Conservation (phyloP, 257 asterid genomes). For the Ophiorrhiza pumila region DNA sequence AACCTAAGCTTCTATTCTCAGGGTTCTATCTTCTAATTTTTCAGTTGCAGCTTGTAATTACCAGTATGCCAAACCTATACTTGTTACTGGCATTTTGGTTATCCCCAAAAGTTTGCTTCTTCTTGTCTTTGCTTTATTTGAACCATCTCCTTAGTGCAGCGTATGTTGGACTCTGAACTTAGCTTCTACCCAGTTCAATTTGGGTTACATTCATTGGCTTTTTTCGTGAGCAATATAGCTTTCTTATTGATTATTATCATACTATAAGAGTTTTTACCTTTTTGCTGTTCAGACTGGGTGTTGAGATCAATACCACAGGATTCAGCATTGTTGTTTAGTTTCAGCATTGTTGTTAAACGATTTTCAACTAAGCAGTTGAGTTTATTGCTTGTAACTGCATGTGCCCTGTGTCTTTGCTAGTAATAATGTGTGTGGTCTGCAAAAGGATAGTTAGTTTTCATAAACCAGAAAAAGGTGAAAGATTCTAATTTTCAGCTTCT, state of each 20-base stretch:
- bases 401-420: neutral
- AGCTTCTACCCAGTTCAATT: neutral
- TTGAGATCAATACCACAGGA: neutral
- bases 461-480: neutral
- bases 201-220: no score
- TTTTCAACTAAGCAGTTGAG: neutral
- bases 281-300: neutral
- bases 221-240: no score
- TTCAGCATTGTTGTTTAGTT: no score
- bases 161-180: neutral
- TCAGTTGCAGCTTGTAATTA: neutral
- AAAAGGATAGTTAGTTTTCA: neutral
- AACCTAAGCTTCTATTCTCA: neutral
- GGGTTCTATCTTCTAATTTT: neutral
- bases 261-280: neutral
- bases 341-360: neutral
- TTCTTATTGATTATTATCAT: neutral
- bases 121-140: neutral
- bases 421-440: slow-evolving; percentile 2
- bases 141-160: neutral
- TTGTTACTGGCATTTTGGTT: slow-evolving; percentile 2
- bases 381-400: neutral
- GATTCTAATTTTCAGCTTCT: neutral
- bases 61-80: neutral
- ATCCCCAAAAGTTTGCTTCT: neutral